Evolutionary conservation across 345 rosid species (phyloP).

Genomic region (Microcos paniculata): DNA sequence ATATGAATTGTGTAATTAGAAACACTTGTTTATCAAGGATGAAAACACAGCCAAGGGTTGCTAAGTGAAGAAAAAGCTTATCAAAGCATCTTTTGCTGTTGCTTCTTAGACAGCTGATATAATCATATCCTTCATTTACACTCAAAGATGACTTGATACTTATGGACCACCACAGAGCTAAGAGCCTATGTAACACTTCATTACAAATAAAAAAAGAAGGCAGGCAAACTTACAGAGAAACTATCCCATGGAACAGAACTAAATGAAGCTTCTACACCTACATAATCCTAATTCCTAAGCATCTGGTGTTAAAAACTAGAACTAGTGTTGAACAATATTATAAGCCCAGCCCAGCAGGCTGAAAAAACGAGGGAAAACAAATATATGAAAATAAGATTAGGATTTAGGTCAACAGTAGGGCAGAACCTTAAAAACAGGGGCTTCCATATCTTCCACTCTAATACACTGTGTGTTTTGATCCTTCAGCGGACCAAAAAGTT

Average conservation of each 20-base stretch:
- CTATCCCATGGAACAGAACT: neutral
- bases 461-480: constrained; percentile 48
- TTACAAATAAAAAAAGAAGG: neutral
- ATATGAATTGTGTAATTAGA: neutral
- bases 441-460: constrained; percentile 59
- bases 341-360: neutral
- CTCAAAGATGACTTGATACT: neutral
- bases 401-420: constrained; percentile 17
- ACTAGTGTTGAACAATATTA: neutral
- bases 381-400: neutral
- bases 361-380: neutral
- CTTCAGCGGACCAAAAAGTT: constrained; percentile 73
- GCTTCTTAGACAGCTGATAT: neutral
- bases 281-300: neutral
- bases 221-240: neutral
- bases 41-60: neutral
- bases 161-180: neutral
- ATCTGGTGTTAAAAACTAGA: neutral
- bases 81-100: neutral
- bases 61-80: neutral
- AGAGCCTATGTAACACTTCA: neutral
- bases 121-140: neutral
- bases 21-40: neutral
- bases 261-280: neutral
- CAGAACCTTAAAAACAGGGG: constrained; percentile 67